phyloP scores from a whole-genome alignment of 768 basidiomycete genomes.

The Boletus rufocinnamomeus region DNA sequence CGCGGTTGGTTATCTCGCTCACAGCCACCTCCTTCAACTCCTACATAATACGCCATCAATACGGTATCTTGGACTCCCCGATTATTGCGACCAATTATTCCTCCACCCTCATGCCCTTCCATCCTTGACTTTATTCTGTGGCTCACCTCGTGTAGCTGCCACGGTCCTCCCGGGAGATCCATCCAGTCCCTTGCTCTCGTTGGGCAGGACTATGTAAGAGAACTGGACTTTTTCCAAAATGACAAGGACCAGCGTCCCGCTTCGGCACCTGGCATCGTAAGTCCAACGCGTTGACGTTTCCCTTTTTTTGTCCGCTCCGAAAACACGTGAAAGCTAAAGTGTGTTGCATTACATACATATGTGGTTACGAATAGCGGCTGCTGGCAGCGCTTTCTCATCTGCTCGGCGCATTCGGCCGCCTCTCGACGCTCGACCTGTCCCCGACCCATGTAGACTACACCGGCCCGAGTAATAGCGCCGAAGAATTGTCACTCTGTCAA shows the following conservation, averaged over 20 bases:
- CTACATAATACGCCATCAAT: slow-evolving; percentile 44
- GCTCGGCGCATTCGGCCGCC: slow-evolving; percentile 42
- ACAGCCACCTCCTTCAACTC: slow-evolving; percentile 39
- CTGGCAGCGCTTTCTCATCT: neutral
- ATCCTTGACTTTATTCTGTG: slow-evolving; percentile 55
- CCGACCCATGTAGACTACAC: slow-evolving; percentile 27
- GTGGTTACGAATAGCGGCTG: neutral
- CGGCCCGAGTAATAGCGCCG: neutral
- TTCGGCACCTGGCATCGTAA: slow-evolving; percentile 34
- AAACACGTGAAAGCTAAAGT: neutral
- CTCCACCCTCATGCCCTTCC: slow-evolving; percentile 50
- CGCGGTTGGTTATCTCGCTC: neutral
- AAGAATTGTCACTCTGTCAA: slow-evolving; percentile 40
- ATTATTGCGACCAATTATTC: slow-evolving; percentile 44
- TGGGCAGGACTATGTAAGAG: slow-evolving; percentile 53
- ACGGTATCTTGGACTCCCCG: slow-evolving; percentile 48
- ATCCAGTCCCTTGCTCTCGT: slow-evolving; percentile 57
- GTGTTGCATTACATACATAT: neutral
- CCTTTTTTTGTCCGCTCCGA: neutral
- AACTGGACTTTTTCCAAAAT: slow-evolving; percentile 52
- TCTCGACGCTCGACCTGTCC: slow-evolving; percentile 60
- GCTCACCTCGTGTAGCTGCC: slow-evolving; percentile 49
- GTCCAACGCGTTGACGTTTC: neutral
- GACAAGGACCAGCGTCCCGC: slow-evolving; percentile 47
- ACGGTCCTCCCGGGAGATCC: slow-evolving; percentile 59